These are phyloP conservation scores for Taphrina flavorubra DNA, from an alignment of 1,139 yeast species.

Conservation along the genomic window DNA sequence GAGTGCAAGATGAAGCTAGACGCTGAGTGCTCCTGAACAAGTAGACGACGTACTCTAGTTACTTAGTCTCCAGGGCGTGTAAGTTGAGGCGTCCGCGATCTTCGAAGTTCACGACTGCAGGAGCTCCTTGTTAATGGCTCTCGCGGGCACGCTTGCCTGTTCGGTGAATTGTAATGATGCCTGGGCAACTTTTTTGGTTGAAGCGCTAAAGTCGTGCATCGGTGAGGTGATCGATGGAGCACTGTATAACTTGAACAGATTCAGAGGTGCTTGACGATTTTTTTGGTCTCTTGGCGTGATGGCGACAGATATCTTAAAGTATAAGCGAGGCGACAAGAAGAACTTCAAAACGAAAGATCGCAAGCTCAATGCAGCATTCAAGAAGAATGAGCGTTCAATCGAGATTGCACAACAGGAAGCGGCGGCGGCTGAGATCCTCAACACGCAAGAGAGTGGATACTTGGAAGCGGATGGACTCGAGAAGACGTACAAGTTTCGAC, in stretches of 20 bases:
- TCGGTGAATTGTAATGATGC: neutral
- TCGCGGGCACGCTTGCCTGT: neutral
- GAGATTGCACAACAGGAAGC: slow-evolving; percentile 74
- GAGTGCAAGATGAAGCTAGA: no score
- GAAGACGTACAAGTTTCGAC: slow-evolving; percentile 81
- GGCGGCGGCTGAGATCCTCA: slow-evolving; percentile 80
- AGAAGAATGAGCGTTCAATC: slow-evolving; percentile 72
- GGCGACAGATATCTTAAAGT: slow-evolving; percentile 8
- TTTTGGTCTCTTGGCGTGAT: neutral
- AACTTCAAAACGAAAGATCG: slow-evolving; percentile 58
- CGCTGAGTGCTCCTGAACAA: neutral
- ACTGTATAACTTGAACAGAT: no score
- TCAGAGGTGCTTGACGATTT: no score
- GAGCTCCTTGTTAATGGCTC: neutral
- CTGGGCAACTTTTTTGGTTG: neutral
- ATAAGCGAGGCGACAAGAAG: slow-evolving; percentile 22
- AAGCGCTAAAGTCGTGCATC: no score
- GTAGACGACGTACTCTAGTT: neutral
- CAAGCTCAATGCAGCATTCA: slow-evolving; percentile 68
- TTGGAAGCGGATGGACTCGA: slow-evolving; percentile 95
- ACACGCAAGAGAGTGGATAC: slow-evolving; percentile 83
- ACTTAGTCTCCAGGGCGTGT: neutral
- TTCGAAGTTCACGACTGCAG: neutral
- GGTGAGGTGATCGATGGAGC: no score
- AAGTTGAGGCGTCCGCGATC: neutral